Conservation (phyloP, 495 filamentous ascomycete species). For the Durotheca rogersii region DNA sequence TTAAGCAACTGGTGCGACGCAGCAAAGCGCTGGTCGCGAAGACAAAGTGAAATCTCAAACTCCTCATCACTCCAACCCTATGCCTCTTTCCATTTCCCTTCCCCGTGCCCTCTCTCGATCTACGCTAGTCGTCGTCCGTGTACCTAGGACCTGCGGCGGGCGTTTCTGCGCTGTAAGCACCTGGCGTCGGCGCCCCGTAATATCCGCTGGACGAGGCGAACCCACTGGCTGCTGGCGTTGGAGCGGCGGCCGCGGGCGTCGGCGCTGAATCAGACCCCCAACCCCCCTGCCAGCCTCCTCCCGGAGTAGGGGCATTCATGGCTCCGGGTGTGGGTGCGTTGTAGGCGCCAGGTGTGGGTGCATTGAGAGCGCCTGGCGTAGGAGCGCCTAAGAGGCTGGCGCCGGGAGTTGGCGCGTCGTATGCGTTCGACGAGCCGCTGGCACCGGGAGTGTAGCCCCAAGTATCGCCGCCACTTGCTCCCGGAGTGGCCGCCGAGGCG, state of each 20-base stretch:
- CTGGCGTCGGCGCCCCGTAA: slow-evolving; percentile 77
- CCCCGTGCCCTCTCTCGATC: neutral
- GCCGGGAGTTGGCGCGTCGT: slow-evolving; percentile 78
- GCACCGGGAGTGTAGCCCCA: slow-evolving; percentile 54
- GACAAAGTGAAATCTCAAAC: slow-evolving; percentile 13
- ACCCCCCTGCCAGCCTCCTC: slow-evolving; percentile 48
- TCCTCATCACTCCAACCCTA: neutral
- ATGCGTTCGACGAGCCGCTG: slow-evolving; percentile 64
- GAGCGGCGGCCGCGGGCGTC: slow-evolving; percentile 63
- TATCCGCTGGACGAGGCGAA: slow-evolving; percentile 47
- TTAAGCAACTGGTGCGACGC: too few relatives aligned
- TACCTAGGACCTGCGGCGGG: slow-evolving; percentile 68
- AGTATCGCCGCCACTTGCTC: slow-evolving; percentile 49
- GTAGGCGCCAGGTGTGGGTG: slow-evolving; percentile 76
- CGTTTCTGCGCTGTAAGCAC: slow-evolving; percentile 71
- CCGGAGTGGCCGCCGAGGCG: slow-evolving; percentile 55
- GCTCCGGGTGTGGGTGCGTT: slow-evolving; percentile 80
- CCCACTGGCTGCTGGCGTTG: slow-evolving; percentile 55
- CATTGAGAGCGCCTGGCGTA: slow-evolving; percentile 68
- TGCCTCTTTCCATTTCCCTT: slow-evolving; percentile 10
- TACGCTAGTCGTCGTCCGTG: slow-evolving; percentile 48
- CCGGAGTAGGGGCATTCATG: slow-evolving; percentile 63
- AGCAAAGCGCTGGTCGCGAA: too few relatives aligned
- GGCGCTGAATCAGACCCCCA: slow-evolving; percentile 63
- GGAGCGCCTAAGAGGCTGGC: slow-evolving; percentile 63